Evolutionary conservation across 306 rosid genomes (phyloP).

Genomic region (Prunus persica): DNA sequence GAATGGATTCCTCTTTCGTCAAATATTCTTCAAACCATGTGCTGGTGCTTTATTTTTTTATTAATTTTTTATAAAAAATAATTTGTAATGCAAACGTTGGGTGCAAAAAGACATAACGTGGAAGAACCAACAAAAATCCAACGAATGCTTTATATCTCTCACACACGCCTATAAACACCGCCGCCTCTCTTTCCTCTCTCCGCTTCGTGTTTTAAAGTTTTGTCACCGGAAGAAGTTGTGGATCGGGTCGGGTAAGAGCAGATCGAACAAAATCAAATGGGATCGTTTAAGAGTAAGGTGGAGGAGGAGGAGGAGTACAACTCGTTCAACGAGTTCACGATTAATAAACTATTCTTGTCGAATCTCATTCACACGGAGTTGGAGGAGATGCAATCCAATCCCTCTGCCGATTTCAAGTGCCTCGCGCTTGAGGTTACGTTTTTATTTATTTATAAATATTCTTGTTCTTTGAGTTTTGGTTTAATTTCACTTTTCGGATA

Average conservation of each 20-base stretch:
- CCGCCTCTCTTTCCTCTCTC: neutral
- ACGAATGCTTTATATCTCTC: neutral
- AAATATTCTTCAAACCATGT: no score
- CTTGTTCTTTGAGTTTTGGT: neutral
- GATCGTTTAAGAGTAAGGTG: neutral
- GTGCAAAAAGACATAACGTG: no score
- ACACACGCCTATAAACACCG: neutral
- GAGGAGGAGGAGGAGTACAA: neutral
- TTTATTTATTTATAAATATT: neutral
- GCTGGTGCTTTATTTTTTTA: no score
- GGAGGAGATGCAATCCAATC: conserved; percentile 33
- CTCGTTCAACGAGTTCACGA: no score
- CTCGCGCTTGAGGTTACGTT: conserved; percentile 74
- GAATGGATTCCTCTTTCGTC: no score
- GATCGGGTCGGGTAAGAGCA: no score
- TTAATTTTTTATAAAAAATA: no score
- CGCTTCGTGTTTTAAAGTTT: neutral
- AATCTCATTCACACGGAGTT: conserved; percentile 45
- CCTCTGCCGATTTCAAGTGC: neutral
- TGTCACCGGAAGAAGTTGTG: neutral
- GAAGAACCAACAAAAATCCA: no score
- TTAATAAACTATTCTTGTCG: no score
- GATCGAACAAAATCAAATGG: neutral
- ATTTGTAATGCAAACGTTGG: neutral
- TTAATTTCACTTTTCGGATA: neutral